These are phyloP conservation scores for Crinitomyces ghanaensis DNA, from an alignment of 805 yeast species.

Conservation along the genomic window DNA sequence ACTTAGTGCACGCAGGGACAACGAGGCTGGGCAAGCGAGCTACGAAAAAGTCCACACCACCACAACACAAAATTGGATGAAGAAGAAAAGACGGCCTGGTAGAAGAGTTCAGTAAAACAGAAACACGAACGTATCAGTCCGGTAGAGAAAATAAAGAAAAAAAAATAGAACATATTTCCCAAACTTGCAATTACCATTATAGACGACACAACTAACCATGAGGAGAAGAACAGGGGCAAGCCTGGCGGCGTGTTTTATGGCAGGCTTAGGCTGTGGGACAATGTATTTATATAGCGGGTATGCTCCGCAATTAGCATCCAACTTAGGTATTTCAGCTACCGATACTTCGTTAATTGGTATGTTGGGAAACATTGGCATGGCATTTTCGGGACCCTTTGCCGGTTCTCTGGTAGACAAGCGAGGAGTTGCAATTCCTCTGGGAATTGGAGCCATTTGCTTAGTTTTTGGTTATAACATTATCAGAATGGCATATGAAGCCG, in stretches of 20 bases:
- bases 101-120: no score
- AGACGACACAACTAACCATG: no score
- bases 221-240: no score
- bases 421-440: constrained; percentile 43
- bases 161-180: no score
- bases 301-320: constrained; percentile 61
- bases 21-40: no score
- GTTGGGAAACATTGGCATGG: constrained; percentile 52
- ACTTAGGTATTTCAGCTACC: constrained; percentile 47
- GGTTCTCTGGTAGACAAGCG: constrained; percentile 52
- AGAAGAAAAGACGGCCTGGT: no score
- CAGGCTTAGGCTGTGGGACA: constrained; percentile 61
- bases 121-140: no score
- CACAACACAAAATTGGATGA: no score
- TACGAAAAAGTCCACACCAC: no score
- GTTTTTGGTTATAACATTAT: constrained; percentile 46
- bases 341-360: constrained; percentile 55
- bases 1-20: no score
- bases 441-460: constrained; percentile 38
- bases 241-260: constrained; percentile 12
- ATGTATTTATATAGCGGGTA: constrained; percentile 65
- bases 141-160: no score
- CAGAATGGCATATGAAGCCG: constrained; percentile 38
- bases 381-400: constrained; percentile 57
- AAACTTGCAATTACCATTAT: no score